Base-by-base conservation (phyloP, 768 basidiomycete species). In the Mycena indigotica region DNA sequence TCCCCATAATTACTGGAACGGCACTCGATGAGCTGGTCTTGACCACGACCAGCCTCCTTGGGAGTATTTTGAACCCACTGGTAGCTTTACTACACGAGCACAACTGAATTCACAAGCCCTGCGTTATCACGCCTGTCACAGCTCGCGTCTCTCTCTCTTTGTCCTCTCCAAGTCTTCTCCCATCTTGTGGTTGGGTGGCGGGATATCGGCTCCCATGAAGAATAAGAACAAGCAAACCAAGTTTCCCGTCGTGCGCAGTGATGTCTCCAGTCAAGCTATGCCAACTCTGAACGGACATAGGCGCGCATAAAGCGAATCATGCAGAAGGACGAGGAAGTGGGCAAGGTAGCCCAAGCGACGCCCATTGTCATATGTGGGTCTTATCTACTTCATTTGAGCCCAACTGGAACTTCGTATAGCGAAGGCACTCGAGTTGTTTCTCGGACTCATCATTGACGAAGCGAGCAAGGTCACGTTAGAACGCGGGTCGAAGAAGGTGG, bases 271-370 rank as follows among this genome's bases (percentile, higher is more conserved):
- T 12, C 46, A 48, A 55, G 25, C 29, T 12, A 24, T 10, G 45
- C 4, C 32, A 19, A 52, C 17, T 29, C 24, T 28, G 45, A 23
- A 29, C 30, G 48, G 1, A 21, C 19, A 3, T 63, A 96, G 95
- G 95, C 96, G 3, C 88, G 96, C 44, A 98, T 98, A 77, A 98
- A 98, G 82, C 92, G 93, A 78, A 97, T 98, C 55, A 98, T 98
- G 93, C 96, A 98, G 78, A 94, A 95, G 70, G 96, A 98, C 69
- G 96, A 98, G 69, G 96, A 98, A 69, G 96, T 98, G 19, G 96
- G 96, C 56, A 98, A 98, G 72, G 93, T 98, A 28, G 94, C 96
- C 2, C 93, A 95, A 70, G 95, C 93, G 25, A 96, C 95, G 3
- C 96, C 96, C 1, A 84, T 98, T 58, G 92, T 98, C 56, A 97